phyloP scores from a whole-genome alignment of 2,329 filamentous ascomycete genomes.

The Metarhizium brunneum region DNA sequence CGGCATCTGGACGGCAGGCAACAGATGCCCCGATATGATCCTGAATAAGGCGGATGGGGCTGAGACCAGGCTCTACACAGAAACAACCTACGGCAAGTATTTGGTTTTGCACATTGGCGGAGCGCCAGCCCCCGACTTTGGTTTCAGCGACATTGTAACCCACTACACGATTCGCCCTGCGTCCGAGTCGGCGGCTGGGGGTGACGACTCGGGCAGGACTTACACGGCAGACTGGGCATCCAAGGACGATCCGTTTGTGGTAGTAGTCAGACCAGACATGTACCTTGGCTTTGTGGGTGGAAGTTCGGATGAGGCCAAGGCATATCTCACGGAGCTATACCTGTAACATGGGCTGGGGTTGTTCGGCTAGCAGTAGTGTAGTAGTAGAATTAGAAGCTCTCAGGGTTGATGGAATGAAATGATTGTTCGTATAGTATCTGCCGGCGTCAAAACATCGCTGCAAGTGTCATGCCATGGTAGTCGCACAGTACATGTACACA shows the following conservation, averaged over 20 bases:
- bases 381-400: too few species aligned
- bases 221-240: constrained; percentile 23
- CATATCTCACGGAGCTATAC: constrained; percentile 17
- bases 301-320: constrained; percentile 15
- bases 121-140: not conserved
- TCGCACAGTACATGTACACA: too few species aligned
- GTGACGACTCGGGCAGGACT: not conserved
- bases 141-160: constrained; percentile 6
- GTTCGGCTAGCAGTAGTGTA: too few species aligned
- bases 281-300: constrained; percentile 27
- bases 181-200: not conserved
- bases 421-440: too few species aligned
- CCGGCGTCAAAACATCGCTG: too few species aligned
- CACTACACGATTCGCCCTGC: not conserved
- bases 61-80: constrained; percentile 21
- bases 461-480: too few species aligned
- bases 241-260: constrained; percentile 16
- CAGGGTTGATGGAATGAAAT: too few species aligned
- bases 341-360: too few species aligned
- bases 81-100: constrained; percentile 22
- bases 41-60: constrained; percentile 11
- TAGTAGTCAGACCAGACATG: constrained; percentile 31
- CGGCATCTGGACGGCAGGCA: constrained; percentile 28
- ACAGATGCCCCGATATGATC: constrained; percentile 27
- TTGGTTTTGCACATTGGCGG: constrained; percentile 16